Percentiles rank a stretch among this genome's conserved stretches.
These are phyloP conservation scores for Sugiyamaella paludigena DNA, from an alignment of 1,139 yeast species.

Conservation along the genomic window DNA sequence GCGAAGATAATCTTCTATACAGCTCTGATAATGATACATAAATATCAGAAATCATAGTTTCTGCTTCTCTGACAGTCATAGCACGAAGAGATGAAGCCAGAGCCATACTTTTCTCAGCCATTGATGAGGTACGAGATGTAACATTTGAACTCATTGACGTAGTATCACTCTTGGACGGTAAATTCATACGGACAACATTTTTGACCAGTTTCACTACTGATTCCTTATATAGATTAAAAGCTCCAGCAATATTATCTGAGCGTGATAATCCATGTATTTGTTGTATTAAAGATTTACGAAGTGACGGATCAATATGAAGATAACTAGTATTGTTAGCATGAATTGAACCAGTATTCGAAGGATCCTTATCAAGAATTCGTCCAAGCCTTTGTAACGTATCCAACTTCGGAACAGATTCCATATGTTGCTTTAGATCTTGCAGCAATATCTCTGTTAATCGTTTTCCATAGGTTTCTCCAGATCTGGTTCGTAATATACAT, in stretches of 20 bases:
- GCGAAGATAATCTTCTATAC: constrained; percentile 67
- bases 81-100: constrained; percentile 59
- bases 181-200: constrained; percentile 59
- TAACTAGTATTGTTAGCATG: constrained; percentile 34
- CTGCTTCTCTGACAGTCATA: constrained; percentile 72
- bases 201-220: constrained; percentile 67
- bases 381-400: constrained; percentile 55
- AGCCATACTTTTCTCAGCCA: constrained; percentile 33
- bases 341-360: background rate
- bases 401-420: constrained; percentile 46
- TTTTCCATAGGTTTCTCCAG: constrained; percentile 66
- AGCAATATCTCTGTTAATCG: constrained; percentile 55
- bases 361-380: constrained; percentile 27
- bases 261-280: constrained; percentile 57
- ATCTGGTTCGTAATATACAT: constrained; percentile 51
- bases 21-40: constrained; percentile 69
- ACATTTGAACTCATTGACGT: constrained; percentile 28
- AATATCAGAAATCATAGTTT: constrained; percentile 60
- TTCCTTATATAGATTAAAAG: constrained; percentile 67
- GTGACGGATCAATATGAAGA: constrained; percentile 38
- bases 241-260: constrained; percentile 62
- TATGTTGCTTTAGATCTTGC: constrained; percentile 59
- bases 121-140: constrained; percentile 22
- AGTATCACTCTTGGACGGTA: constrained; percentile 48
- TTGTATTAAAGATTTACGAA: constrained; percentile 44